Base-by-base conservation (phyloP, 768 basidiomycete species). In the Boletus bicolor region DNA sequence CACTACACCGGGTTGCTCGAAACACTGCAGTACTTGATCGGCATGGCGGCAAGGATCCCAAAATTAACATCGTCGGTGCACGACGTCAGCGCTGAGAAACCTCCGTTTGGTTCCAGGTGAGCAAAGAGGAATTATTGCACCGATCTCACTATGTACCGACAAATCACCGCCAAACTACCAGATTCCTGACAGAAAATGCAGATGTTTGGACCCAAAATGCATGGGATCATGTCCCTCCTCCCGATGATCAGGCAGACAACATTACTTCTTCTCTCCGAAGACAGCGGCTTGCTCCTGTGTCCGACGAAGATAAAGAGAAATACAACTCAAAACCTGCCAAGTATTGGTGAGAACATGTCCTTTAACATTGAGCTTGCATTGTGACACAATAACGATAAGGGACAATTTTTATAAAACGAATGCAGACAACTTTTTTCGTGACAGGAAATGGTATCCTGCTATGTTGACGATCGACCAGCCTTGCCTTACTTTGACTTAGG, bases 321-420 rank as follows among this genome's bases (percentile, higher is more conserved):
- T 87, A 87, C 64, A 86, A 91, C 67, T 78, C 84, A 14, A 89
- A 82, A 58, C 89, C 89, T 3, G 82, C 87, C 1, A 82, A 77
- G 54, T 79, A 87, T 62, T 92, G 90, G 90, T 89, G 58, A 49
- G 75, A 38, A 12, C 44, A 19, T 7, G 14, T 28, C 42, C 65
- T 70, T 61, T n/a, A 57, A 19, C 71, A 73, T 62, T 64, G 73
- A 53, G 58, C 60, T 4, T 56, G 59, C 44, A 68, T 48, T 11
- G 36, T 63, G 30, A 68, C 59, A 72, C 7, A 64, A 11, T 65
- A 7, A 54, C 58, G 6, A 73, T 60, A 64, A 97, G 95, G 95
- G 91, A 98, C 67, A 85, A 85, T 53, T 98, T 98, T 65, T 98
- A 99, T 78, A 87, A 88, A 64, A 79, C 78, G 51, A 94, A 96